Evolutionary conservation across 2,329 filamentous ascomycete species (phyloP).

Genomic region (Alternaria rosae): DNA sequence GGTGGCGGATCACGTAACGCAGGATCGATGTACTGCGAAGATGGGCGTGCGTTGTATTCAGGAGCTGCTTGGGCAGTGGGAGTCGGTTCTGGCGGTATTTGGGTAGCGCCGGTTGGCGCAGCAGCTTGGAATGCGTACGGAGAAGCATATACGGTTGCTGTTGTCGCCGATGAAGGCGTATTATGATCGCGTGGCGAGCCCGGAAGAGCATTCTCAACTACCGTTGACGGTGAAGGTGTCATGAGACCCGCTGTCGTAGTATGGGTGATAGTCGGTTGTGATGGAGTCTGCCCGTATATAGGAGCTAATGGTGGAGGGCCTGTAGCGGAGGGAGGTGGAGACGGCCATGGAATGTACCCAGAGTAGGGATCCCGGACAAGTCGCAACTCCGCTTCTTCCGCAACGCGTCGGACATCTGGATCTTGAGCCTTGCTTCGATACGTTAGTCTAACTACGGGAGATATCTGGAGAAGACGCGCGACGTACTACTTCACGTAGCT

Average conservation of each 20-base stretch:
- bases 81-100: not conserved
- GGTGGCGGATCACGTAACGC: slow-evolving; percentile 2
- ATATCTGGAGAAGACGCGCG: not conserved
- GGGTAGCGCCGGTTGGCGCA: not conserved
- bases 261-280: slow-evolving; percentile 5
- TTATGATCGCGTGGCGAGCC: slow-evolving; percentile 7
- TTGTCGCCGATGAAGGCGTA: slow-evolving; percentile 1
- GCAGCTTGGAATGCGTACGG: slow-evolving; percentile 17
- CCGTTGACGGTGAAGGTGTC: slow-evolving; percentile 14
- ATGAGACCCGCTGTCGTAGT: not conserved
- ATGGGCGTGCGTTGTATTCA: not conserved
- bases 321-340: slow-evolving; percentile 21
- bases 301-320: slow-evolving; percentile 4
- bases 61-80: not conserved
- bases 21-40: slow-evolving; percentile 8
- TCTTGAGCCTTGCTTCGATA: slow-evolving; percentile 34
- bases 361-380: slow-evolving; percentile 26
- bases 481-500: slow-evolving; percentile 40
- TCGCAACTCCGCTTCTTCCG: slow-evolving; percentile 36
- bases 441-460: slow-evolving; percentile 12
- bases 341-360: slow-evolving; percentile 33
- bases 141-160: slow-evolving; percentile 15
- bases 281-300: not conserved
- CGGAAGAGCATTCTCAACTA: slow-evolving; percentile 5
- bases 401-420: slow-evolving; percentile 39